Conservation (phyloP, 148 eudicot genomes). For the Gaultheria prostrata region DNA sequence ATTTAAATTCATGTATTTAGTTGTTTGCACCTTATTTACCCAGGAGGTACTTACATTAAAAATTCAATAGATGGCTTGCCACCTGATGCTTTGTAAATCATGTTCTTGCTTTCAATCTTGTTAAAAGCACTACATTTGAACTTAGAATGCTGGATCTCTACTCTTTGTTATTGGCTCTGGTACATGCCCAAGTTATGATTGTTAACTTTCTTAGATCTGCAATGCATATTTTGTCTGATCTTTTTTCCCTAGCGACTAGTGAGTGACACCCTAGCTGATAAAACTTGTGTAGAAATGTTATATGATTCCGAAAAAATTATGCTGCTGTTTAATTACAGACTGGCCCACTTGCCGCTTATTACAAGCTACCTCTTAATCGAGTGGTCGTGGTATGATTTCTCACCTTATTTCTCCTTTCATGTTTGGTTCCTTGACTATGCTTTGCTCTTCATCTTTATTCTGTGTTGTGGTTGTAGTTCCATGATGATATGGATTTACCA, state of each 20-base stretch:
- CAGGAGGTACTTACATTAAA: neutral
- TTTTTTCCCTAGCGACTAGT: neutral
- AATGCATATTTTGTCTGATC: neutral
- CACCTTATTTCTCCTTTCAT: neutral
- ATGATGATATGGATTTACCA: conserved; percentile 87
- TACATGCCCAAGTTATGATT: neutral
- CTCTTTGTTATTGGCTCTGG: neutral
- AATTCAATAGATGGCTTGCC: neutral
- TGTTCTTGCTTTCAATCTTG: neutral
- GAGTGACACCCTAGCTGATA: neutral
- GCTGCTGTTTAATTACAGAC: conserved; percentile 38
- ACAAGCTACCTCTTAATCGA: conserved; percentile 79
- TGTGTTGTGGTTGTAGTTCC: conserved; percentile 48
- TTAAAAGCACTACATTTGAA: neutral
- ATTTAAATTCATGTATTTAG: neutral
- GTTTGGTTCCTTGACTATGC: neutral
- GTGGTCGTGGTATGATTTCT: conserved; percentile 65
- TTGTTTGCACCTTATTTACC: neutral
- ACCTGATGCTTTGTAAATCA: neutral
- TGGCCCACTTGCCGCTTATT: conserved; percentile 94
- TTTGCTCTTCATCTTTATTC: neutral
- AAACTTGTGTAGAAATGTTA: conserved; percentile 3
- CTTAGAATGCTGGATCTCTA: neutral
- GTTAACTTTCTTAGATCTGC: neutral
- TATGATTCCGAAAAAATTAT: neutral